A percentile compares a stretch with the other conserved stretches of the same genome.
These are phyloP conservation scores for Linderniella brevidens DNA, from an alignment of 257 asterid species.

Conservation along the genomic window DNA sequence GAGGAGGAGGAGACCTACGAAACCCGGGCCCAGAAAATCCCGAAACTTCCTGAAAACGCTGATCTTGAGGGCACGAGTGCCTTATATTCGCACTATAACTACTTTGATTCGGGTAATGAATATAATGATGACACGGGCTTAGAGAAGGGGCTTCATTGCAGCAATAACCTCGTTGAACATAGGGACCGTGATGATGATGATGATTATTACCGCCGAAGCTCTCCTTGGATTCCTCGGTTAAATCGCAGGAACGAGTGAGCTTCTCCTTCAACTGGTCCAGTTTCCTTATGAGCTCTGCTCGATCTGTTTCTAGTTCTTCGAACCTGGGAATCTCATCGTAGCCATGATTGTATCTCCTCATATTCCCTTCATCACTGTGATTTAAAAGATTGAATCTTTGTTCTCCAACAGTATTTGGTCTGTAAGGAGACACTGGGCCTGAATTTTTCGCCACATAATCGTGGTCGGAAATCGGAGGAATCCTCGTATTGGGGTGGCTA, in stretches of 20 bases:
- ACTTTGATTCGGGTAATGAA: slow-evolving; percentile 17
- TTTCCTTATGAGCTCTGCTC: slow-evolving; percentile 65
- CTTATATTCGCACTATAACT: slow-evolving; percentile 24
- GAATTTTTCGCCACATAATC: slow-evolving; percentile 19
- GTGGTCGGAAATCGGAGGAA: too few relatives aligned
- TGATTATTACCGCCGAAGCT: slow-evolving; percentile 15
- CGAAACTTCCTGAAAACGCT: too few relatives aligned
- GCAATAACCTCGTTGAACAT: slow-evolving; percentile 26
- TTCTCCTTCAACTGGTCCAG: slow-evolving; percentile 72
- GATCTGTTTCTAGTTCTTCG: slow-evolving; percentile 46
- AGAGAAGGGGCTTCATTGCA: slow-evolving; percentile 18
- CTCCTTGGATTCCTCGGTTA: slow-evolving; percentile 36
- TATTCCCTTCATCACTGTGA: slow-evolving; percentile 40
- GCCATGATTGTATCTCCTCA: slow-evolving; percentile 32
- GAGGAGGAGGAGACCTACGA: too few relatives aligned
- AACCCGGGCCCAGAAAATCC: too few relatives aligned
- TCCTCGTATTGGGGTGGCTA: too few relatives aligned
- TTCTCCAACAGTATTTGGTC: too few relatives aligned
- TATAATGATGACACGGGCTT: slow-evolving; percentile 13
- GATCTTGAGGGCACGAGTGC: too few relatives aligned
- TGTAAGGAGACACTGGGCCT: too few relatives aligned
- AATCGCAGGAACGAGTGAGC: slow-evolving; percentile 47
- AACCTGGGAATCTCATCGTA: slow-evolving; percentile 33
- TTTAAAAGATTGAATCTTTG: slow-evolving; percentile 20
- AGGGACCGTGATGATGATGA: slow-evolving; percentile 12